A percentile compares a stretch with the other conserved stretches of the same genome.
phyloP scores from a whole-genome alignment of 305 asterid species.

The Stenogyne calaminthoides region DNA sequence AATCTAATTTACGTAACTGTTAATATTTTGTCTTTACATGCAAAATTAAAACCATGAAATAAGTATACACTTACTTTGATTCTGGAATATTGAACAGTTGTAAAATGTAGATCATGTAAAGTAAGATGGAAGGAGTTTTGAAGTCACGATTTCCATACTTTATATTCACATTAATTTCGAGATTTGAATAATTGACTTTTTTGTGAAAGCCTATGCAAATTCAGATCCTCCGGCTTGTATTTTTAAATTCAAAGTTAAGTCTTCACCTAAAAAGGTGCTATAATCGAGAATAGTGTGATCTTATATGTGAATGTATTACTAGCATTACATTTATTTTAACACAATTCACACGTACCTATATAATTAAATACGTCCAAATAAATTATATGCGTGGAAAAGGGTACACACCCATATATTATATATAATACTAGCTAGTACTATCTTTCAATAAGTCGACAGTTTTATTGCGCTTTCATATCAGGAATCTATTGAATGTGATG shows the following conservation, averaged over 20 bases:
- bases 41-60: too few relatives aligned
- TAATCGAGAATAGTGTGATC: constrained; percentile 1
- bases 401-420: neutral
- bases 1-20: too few relatives aligned
- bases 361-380: neutral
- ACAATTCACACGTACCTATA: neutral
- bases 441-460: too few relatives aligned
- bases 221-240: neutral
- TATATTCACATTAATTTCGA: constrained; percentile 8
- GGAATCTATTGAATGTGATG: too few relatives aligned
- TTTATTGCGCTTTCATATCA: too few relatives aligned
- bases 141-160: constrained; percentile 11
- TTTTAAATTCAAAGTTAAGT: neutral
- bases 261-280: constrained; percentile 7
- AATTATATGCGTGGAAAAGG: neutral
- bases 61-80: neutral
- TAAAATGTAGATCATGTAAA: neutral
- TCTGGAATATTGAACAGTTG: neutral
- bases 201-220: constrained; percentile 4
- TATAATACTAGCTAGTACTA: too few relatives aligned
- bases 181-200: constrained; percentile 7
- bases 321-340: neutral
- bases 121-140: neutral
- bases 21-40: too few relatives aligned
- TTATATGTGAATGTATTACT: neutral